Base-by-base conservation (phyloP, 2,329 filamentous ascomycete genomes). In the Fusarium bactridioides region DNA sequence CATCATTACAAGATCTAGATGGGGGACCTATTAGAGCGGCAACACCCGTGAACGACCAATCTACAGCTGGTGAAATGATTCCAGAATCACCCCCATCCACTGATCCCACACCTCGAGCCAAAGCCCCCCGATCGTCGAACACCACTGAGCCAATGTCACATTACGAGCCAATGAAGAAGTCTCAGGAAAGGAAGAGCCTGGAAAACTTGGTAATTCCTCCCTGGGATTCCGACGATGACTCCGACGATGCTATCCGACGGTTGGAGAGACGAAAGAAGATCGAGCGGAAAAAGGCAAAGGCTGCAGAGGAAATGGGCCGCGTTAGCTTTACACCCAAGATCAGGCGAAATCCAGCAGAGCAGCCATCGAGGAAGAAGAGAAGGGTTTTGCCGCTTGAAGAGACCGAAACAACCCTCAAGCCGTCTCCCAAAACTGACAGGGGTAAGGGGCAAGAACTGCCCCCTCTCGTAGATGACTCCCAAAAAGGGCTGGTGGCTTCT, bases 131-230 rank as follows among this genome's bases (percentile, higher is more conserved):
- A 47, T 75, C 73, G 6, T 73, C 72, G 5, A 69, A 68, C 15
- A 71, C 61, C 7, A 77, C 71, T 25, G 78, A 78, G n/a, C 84
- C 83, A 1, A 79, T 83, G 47, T 78, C 78, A 8, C 79, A 82
- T 25, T 87, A 87, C 62, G 84, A 85, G 67, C 82, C 83, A 3
- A 84, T 86, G 83, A 79, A 80, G 47, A 79, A 83, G 54, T 87
- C 85, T 0, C 85, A 87, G 54, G 81, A 85, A 70, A 79, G 83
- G 37, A 82, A 81, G 51, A 67, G 68, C 2, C 73, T 66, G 23
- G 76, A 76, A 6, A 79, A 77, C 7, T 53, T 67, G 16, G 40
- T 64, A 0, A 73, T 80, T n/a, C 73, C 76, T 4, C 70, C 70
- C 9, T 25, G 78, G 4, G 77, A 77, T 7, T 77, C 75, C 0